Conservation (phyloP, 1,284 basidiomycete species). For the Inonotus hispidus region DNA sequence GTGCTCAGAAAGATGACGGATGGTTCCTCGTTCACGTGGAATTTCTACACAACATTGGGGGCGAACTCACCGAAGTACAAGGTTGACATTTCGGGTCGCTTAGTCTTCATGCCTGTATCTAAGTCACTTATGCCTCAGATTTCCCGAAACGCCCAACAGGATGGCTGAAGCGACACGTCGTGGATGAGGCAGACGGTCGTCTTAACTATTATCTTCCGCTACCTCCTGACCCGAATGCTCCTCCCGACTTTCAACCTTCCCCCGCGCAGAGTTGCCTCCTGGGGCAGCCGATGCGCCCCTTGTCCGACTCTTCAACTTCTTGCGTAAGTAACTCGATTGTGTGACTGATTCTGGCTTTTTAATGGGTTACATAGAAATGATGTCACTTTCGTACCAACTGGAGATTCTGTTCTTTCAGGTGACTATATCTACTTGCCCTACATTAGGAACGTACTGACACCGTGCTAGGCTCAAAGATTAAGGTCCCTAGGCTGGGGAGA, state of each 20-base stretch:
- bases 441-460: neutral
- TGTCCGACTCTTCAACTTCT: constrained; percentile 71
- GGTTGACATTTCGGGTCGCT: constrained; percentile 33
- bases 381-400: constrained; percentile 79
- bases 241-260: constrained; percentile 42
- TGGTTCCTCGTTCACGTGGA: constrained; percentile 82
- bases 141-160: constrained; percentile 64
- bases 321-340: constrained; percentile 48
- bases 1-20: constrained; percentile 57
- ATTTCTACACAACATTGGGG: constrained; percentile 71
- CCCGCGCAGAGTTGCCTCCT: constrained; percentile 50
- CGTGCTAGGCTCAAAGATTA: constrained; percentile 57
- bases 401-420: constrained; percentile 80
- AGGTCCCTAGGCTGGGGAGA: constrained; percentile 75
- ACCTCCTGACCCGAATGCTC: constrained; percentile 35
- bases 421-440: constrained; percentile 15
- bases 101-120: neutral
- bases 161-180: constrained; percentile 61
- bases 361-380: constrained; percentile 53
- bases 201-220: constrained; percentile 55
- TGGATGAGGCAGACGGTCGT: constrained; percentile 64
- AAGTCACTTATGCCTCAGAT: constrained; percentile 36
- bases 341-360: neutral
- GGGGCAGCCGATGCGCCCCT: constrained; percentile 70
- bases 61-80: constrained; percentile 65